Evolutionary conservation across 2,329 filamentous ascomycete genomes (phyloP).

Genomic region (Paracamarosporium sp.): DNA sequence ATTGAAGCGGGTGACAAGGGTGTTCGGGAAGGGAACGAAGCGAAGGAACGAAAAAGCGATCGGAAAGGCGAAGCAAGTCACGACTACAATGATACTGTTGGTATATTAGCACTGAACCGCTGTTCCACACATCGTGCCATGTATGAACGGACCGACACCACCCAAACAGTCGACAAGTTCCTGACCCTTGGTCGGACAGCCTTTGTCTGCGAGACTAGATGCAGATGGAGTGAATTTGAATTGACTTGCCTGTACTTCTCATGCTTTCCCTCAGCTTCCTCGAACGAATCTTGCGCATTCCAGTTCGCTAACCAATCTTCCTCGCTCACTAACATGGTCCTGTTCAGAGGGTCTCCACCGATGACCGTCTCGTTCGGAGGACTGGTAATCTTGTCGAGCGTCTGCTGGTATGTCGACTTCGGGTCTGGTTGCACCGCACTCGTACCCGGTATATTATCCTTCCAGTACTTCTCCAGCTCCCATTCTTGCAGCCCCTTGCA

Average conservation of each 20-base stretch:
- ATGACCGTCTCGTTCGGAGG: conserved; percentile 1
- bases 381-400: conserved; percentile 8
- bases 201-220: no score
- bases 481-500: conserved; percentile 15
- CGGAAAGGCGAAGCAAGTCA: conserved; percentile 18
- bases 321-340: conserved; percentile 6
- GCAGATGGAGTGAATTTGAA: not conserved
- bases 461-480: conserved; percentile 22
- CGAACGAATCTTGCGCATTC: conserved; percentile 4
- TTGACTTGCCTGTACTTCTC: conserved; percentile 5
- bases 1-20: conserved; percentile 14
- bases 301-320: conserved; percentile 3
- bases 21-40: conserved; percentile 20
- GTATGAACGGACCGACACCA: no score
- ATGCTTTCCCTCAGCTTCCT: conserved; percentile 7
- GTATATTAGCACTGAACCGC: not conserved
- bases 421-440: conserved; percentile 10
- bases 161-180: no score
- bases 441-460: conserved; percentile 9
- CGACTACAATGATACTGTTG: conserved; percentile 16
- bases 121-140: no score
- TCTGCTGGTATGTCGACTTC: conserved; percentile 25
- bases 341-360: not conserved
- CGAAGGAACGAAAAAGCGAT: conserved; percentile 21
- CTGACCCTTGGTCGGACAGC: no score